phyloP scores from a whole-genome alignment of 352 stramenopile species.

The Phytophthora multivora region DNA sequence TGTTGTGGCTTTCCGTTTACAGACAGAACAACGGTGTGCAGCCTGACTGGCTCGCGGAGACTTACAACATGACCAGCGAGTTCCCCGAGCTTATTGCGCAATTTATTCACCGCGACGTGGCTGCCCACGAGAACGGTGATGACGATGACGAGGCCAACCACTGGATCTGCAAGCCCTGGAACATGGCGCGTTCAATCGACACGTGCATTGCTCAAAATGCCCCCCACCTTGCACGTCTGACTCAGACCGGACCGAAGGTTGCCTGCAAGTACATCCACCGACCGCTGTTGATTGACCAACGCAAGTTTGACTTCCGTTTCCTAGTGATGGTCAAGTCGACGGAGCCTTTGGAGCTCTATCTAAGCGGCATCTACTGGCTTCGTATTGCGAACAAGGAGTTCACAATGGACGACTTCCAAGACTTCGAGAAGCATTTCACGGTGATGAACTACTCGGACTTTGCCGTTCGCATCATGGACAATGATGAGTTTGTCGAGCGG shows the following conservation, averaged over 20 bases:
- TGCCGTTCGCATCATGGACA: constrained; percentile 59
- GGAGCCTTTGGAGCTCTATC: constrained; percentile 50
- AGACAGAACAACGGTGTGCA: constrained; percentile 48
- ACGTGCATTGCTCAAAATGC: constrained; percentile 57
- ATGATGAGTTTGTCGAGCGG: constrained; percentile 47
- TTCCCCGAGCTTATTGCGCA: constrained; percentile 56
- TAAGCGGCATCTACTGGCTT: constrained; percentile 59
- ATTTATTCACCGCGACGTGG: constrained; percentile 45
- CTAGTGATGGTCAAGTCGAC: constrained; percentile 63
- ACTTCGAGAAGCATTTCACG: constrained; percentile 67
- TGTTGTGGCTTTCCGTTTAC: neutral
- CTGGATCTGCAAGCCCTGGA: constrained; percentile 71
- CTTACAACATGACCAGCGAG: constrained; percentile 63
- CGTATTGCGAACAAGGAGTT: constrained; percentile 66
- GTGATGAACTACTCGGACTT: constrained; percentile 69
- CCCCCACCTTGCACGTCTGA: constrained; percentile 47
- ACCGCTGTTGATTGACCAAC: constrained; percentile 55
- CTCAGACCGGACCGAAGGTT: constrained; percentile 58
- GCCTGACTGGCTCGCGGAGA: constrained; percentile 52
- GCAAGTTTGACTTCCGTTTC: constrained; percentile 69
- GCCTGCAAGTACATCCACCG: constrained; percentile 64
- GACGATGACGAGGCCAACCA: constrained; percentile 50
- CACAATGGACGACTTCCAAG: constrained; percentile 59
- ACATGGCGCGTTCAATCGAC: constrained; percentile 64
- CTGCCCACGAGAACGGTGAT: constrained; percentile 33